Evolutionary conservation across 768 basidiomycete genomes (phyloP).

Genomic region (Exidia glandulosa): DNA sequence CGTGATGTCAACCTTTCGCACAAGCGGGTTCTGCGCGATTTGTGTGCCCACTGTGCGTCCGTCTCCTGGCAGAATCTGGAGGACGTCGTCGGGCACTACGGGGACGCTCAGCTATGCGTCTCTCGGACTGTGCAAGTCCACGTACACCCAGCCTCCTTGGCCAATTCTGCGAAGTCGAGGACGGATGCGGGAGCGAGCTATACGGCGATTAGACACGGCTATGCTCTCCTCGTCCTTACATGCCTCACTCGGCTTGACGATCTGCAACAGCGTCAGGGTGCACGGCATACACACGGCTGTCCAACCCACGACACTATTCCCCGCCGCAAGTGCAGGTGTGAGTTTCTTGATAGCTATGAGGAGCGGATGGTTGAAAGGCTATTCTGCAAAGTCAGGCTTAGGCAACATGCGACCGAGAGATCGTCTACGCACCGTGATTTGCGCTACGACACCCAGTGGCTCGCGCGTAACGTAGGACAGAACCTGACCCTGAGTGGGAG

Average conservation of each 20-base stretch:
- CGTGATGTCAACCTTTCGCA: conserved; percentile 78
- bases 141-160: conserved; percentile 54
- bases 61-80: conserved; percentile 64
- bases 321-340: conserved; percentile 73
- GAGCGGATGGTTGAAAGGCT: conserved; percentile 89
- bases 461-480: conserved; percentile 71
- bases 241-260: conserved; percentile 6
- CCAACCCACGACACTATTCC: conserved; percentile 60
- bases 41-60: conserved; percentile 54
- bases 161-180: conserved; percentile 61
- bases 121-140: not conserved
- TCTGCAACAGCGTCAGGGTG: not conserved
- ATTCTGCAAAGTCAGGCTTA: not conserved
- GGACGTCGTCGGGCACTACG: conserved; percentile 64
- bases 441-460: conserved; percentile 81
- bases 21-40: conserved; percentile 50
- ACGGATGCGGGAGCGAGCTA: conserved; percentile 72
- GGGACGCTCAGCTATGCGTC: not conserved
- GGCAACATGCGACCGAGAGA: not conserved
- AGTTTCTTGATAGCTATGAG: conserved; percentile 85
- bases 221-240: not conserved
- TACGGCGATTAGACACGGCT: not conserved
- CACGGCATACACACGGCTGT: not conserved
- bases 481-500: conserved; percentile 69
- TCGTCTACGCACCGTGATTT: conserved; percentile 51